Percentiles rank a stretch among this genome's conserved stretches.
Conservation (phyloP, 2,329 filamentous ascomycete genomes). For the Fusarium palustre region DNA sequence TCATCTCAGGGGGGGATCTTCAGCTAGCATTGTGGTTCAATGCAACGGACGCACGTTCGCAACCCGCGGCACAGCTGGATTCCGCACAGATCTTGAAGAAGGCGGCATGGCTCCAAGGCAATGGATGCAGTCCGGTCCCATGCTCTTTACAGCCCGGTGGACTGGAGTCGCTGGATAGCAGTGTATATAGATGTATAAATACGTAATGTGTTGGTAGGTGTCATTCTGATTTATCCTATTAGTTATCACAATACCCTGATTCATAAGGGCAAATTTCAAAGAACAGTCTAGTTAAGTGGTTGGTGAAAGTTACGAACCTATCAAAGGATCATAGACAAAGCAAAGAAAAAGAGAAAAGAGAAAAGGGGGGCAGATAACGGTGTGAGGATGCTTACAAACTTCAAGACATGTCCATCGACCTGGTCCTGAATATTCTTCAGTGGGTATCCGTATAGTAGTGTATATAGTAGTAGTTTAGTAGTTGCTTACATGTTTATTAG, state of each 20-base stretch:
- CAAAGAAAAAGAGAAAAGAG: background rate
- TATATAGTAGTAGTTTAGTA: too few species aligned
- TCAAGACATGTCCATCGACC: too few species aligned
- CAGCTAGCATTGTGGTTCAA: conserved; percentile 24
- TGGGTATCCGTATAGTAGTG: background rate
- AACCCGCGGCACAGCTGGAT: conserved; percentile 2
- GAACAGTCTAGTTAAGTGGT: background rate
- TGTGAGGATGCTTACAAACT: background rate
- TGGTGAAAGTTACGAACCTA: background rate
- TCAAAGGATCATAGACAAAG: background rate
- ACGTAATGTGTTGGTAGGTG: conserved; percentile 9
- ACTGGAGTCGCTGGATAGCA: background rate
- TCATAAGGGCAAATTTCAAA: conserved; percentile 7
- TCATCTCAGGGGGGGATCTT: conserved; percentile 23
- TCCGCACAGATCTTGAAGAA: conserved; percentile 4
- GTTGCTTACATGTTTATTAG: too few species aligned
- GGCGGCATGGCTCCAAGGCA: background rate
- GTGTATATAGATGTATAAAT: conserved; percentile 12
- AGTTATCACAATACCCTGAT: conserved; percentile 11
- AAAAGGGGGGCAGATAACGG: background rate
- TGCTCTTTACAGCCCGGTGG: background rate
- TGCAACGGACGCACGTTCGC: background rate
- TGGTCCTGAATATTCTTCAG: background rate
- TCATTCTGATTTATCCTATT: conserved; percentile 20
- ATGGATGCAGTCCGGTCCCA: conserved; percentile 4